Base-by-base conservation (phyloP, 805 yeast species). In the Pichia cephalocereana region DNA sequence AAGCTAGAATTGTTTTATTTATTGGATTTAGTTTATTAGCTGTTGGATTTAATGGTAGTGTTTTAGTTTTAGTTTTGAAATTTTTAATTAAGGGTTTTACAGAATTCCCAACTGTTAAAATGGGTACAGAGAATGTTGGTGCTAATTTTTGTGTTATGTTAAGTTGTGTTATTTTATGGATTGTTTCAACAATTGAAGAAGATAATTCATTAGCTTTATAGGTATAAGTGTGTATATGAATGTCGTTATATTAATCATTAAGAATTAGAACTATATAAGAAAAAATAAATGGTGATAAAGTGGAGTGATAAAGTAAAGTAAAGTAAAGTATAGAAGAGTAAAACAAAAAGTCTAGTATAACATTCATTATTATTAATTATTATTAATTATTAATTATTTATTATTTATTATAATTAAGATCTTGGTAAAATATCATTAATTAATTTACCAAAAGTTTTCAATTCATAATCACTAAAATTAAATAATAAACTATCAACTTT, bases 101-200 rank as follows among this genome's bases (percentile, higher is more conserved):
- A 28, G 68, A 79, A 5, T 82, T 84, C 75, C 97, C 97, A 37
- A 88, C 96, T 1, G 74, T 91, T 46, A 91, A 93, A 6, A 89
- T 93, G 96, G 99, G 98, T 17, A 76, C 88, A 23, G 81, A 87
- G 50, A 91, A 91, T 66, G 90, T 93, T 39, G 76, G 84, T 23
- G 81, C 87, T 41, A 88, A 90, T 59, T 76, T 79, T 8, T 72
- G 83, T 52, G 79, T 91, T 36, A 85, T 91, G 88, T 68, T 87
- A 57, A 88, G 97, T 70, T 90, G 97, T 66, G 79, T 87, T 43
- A 73, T 83, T 9, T 70, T 93, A 58, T 93, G 99, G 99, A 70
- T 91, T 46, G 88, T 96, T 23, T 98, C 91, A 64, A 93, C 89
- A 64, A 82, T 89, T 50, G 97, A 93, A 65, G 98, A 93, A 61